Conservation (phyloP, 331 rosid genomes). For the Malus hybrid region DNA sequence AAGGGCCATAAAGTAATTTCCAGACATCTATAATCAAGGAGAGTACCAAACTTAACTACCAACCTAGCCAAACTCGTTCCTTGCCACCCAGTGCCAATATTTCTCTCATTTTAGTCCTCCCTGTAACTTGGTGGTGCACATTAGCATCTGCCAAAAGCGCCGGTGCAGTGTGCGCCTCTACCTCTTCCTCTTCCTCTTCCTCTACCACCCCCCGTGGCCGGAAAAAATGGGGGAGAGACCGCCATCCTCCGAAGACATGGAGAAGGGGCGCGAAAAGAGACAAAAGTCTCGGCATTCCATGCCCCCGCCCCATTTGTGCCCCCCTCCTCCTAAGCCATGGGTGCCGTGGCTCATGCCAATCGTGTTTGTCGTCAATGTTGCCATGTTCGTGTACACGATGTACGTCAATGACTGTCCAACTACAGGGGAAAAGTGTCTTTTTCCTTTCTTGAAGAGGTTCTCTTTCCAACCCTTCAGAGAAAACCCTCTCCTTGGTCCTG, state of each 20-base stretch:
- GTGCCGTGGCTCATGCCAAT: conserved; percentile 67
- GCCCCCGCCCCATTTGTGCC: conserved; percentile 31
- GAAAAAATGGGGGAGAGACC: conserved; percentile 28
- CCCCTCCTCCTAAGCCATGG: conserved; percentile 44
- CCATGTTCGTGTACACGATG: conserved; percentile 51
- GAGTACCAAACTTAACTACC: conserved; percentile 42
- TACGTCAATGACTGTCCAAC: conserved; percentile 65
- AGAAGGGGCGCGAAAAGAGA: conserved; percentile 17
- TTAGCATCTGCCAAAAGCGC: conserved; percentile 5
- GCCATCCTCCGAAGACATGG: conserved; percentile 18
- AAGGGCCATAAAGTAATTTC: neutral
- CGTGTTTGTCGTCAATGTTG: conserved; percentile 35
- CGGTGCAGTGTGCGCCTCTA: conserved; percentile 13
- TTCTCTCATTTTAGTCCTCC: conserved; percentile 6
- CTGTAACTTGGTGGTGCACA: conserved; percentile 10
- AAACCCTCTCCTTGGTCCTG: conserved; percentile 81
- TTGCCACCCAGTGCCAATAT: conserved; percentile 21
- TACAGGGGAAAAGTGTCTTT: conserved; percentile 24
- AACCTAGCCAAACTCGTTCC: conserved; percentile 20
- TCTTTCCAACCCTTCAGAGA: conserved; percentile 70
- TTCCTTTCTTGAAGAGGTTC: conserved; percentile 41
- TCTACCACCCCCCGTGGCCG: neutral
- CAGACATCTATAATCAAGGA: conserved; percentile 27
- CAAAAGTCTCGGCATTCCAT: conserved; percentile 9
- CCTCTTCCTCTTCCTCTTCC: neutral